A percentile compares a stretch with the other conserved stretches of the same genome.
Evolutionary conservation across 768 basidiomycete genomes (phyloP).

Genomic region (Tremella fuciformis): DNA sequence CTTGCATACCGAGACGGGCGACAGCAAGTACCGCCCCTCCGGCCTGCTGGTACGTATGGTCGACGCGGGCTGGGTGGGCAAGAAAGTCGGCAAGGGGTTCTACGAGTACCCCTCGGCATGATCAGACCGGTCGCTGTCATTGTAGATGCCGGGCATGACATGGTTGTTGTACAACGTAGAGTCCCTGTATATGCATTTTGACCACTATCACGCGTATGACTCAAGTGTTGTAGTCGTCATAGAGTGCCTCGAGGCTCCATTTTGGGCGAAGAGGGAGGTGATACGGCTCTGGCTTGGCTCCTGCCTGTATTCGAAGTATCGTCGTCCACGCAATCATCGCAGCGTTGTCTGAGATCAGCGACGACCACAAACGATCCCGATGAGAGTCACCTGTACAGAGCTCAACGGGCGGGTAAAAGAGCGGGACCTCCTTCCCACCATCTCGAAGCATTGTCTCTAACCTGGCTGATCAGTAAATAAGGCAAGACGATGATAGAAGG

Average conservation of each 20-base stretch:
- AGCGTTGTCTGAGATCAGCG: constrained; percentile 73
- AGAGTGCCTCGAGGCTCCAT: constrained; percentile 72
- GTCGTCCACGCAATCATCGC: constrained; percentile 95
- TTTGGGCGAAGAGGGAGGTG: constrained; percentile 63
- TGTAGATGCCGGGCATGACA: too few relatives aligned
- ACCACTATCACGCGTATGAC: too few relatives aligned
- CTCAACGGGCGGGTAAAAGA: constrained; percentile 69
- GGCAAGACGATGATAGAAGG: too few relatives aligned
- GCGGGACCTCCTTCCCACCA: constrained; percentile 47
- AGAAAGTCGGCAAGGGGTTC: constrained; percentile 90
- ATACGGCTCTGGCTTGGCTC: constrained; percentile 61
- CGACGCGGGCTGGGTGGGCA: constrained; percentile 88
- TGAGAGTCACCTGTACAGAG: constrained; percentile 71
- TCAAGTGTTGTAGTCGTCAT: constrained; percentile 26
- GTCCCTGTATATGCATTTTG: too few relatives aligned
- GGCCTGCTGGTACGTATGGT: constrained; percentile 92
- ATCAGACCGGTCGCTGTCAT: too few relatives aligned
- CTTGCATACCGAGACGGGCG: constrained; percentile 79
- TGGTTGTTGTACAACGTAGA: too few relatives aligned
- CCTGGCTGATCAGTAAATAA: constrained; percentile 15
- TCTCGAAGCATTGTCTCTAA: constrained; percentile 31
- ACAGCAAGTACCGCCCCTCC: constrained; percentile 91
- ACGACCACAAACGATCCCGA: not conserved
- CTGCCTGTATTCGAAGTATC: constrained; percentile 71
- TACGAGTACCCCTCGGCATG: constrained; percentile 65